Base-by-base conservation (phyloP, 2,329 filamentous ascomycete genomes). In the Colletotrichum melonis region DNA sequence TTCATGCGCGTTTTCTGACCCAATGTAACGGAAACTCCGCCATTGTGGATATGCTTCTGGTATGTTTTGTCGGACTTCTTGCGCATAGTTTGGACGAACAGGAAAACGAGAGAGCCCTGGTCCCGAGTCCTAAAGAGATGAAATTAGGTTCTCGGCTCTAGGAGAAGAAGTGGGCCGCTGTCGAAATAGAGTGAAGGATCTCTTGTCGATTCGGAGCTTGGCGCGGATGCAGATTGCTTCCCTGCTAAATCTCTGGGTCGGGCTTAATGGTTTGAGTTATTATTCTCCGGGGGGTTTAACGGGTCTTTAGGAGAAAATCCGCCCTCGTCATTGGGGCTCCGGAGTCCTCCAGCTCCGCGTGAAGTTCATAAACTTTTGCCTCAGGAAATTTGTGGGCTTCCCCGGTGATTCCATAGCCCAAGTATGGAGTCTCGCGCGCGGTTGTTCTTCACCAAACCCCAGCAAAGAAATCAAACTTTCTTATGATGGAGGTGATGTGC, bases 221-320 rank as follows among this genome's bases (percentile, higher is more conserved):
- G 57, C 64, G 22, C 69, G 69, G 69, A 63, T 63, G 69, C 32
- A 63, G 19, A 72, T 57, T 68, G 22, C 63, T 72, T 71, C 63
- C 63, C 22, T 22, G 3, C 12, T 57, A 16, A 26, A 7, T 9
- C 6, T 26, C 19, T 14, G 19, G 8, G 16, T 9, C n/a, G 55
- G 55, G 55, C 28, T 57, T 57, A 16, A 57, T 8, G 14, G 4
- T 57, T 30, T 30, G 22, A 57, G 55, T 57, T 57, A 35, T 58
- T 35, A 35, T 32, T 32, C 56, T 30, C 28, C 19, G 30, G 56
- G 56, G 56, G n/a, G 12, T 14, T 54, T 5, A 16, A 38, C 35
- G 35, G 58, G 35, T 62, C 58, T 32, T 3, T 60, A 42, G 22
- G 19, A 19, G n/a, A n/a, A 46, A 49, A 62, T 6, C 8, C 59